Evolutionary conservation across 306 rosid genomes (phyloP).

Genomic region (Fragaria ananassa): DNA sequence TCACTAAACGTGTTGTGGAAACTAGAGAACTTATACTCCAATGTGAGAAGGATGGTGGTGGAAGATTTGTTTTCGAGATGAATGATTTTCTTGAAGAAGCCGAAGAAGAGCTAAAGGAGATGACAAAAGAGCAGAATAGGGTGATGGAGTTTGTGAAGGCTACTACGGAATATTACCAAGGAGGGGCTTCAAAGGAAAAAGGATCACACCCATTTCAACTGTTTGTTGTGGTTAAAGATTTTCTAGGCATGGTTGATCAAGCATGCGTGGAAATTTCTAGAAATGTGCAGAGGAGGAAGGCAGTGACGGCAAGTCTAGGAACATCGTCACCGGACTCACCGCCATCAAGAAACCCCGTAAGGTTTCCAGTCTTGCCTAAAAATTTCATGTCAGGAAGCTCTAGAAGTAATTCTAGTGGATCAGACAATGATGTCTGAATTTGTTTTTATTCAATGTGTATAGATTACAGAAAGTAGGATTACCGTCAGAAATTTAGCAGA

Average conservation of each 20-base stretch:
- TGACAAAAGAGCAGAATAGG: constrained; percentile 49
- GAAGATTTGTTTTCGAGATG: constrained; percentile 67
- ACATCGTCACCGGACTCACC: constrained; percentile 27
- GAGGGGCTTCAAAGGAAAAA: constrained; percentile 57
- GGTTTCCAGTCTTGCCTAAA: constrained; percentile 43
- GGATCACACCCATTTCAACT: constrained; percentile 59
- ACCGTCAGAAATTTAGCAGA: background rate
- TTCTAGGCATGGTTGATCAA: constrained; percentile 81
- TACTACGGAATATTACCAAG: constrained; percentile 72
- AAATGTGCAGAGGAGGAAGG: constrained; percentile 57
- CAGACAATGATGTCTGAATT: constrained; percentile 32
- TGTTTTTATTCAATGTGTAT: constrained; percentile 3
- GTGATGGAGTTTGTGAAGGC: constrained; percentile 60
- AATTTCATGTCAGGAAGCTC: constrained; percentile 47
- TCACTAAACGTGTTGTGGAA: constrained; percentile 41
- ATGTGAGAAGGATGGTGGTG: constrained; percentile 46
- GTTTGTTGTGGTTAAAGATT: constrained; percentile 77
- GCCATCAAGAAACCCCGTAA: constrained; percentile 20
- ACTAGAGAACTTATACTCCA: constrained; percentile 34
- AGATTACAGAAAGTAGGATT: constrained; percentile 9
- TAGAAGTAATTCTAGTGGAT: constrained; percentile 33
- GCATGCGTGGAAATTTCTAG: constrained; percentile 77
- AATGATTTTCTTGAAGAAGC: constrained; percentile 56
- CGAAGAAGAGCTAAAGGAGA: constrained; percentile 49
- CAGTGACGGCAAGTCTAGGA: constrained; percentile 27